Percentiles rank a stretch among this genome's conserved stretches.
These are phyloP conservation scores for Tephrocybe sp. DNA, from an alignment of 768 basidiomycete genomes.

Conservation along the genomic window DNA sequence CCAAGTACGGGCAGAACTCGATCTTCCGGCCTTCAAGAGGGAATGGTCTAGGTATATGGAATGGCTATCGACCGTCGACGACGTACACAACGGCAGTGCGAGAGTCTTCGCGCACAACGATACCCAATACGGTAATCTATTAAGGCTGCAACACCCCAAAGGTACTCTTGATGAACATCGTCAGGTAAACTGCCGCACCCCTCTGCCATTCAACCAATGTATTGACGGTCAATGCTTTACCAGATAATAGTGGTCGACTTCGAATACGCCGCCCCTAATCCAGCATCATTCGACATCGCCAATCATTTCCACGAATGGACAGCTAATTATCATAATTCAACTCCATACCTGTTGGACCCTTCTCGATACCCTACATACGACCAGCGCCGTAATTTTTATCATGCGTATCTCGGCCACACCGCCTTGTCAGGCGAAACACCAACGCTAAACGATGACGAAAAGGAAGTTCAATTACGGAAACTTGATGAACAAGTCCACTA, in stretches of 20 bases:
- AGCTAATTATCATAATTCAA: conserved; percentile 75
- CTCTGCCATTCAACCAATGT: neutral
- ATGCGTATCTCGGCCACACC: conserved; percentile 69
- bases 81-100: conserved; percentile 53
- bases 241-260: conserved; percentile 96
- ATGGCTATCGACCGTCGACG: conserved; percentile 67
- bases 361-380: conserved; percentile 67
- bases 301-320: conserved; percentile 99
- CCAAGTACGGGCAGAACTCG: conserved; percentile 48
- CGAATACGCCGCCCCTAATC: conserved; percentile 93
- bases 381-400: conserved; percentile 82
- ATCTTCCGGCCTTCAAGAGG: conserved; percentile 59
- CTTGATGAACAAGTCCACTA: conserved; percentile 77
- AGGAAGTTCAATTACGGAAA: conserved; percentile 46
- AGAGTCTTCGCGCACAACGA: conserved; percentile 92
- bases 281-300: conserved; percentile 92
- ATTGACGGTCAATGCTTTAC: neutral
- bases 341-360: conserved; percentile 63
- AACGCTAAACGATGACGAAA: conserved; percentile 27
- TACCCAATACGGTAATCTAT: conserved; percentile 91
- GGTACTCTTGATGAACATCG: conserved; percentile 69
- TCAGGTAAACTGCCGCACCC: conserved; percentile 49
- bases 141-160: conserved; percentile 60
- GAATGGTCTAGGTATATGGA: conserved; percentile 68
- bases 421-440: conserved; percentile 32